phyloP scores from a whole-genome alignment of 2,329 filamentous ascomycete genomes.

The Botrytis medusae region DNA sequence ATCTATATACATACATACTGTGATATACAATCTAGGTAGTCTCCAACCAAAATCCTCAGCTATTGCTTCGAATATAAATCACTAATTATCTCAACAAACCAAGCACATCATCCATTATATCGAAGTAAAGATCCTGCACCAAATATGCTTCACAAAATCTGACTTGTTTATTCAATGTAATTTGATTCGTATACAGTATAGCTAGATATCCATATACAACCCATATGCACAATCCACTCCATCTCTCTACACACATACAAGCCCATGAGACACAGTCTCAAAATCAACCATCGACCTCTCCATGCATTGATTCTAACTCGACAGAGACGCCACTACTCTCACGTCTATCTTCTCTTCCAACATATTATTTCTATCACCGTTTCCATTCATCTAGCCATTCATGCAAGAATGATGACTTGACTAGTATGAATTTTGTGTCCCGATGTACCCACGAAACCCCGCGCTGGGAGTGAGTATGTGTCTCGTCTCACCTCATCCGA shows the following conservation, averaged over 20 bases:
- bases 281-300: background rate
- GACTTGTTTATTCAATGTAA: background rate
- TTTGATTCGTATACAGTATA: background rate
- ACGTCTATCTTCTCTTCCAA: background rate
- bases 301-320: background rate
- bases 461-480: background rate
- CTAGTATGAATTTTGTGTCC: background rate
- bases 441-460: background rate
- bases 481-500: background rate
- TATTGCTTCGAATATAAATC: background rate
- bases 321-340: background rate
- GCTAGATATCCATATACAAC: background rate
- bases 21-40: background rate
- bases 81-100: background rate
- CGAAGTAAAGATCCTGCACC: background rate
- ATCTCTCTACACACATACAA: background rate
- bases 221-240: background rate
- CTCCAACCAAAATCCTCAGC: background rate
- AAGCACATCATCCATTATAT: background rate
- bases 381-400: background rate
- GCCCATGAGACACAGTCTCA: background rate
- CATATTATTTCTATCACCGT: background rate
- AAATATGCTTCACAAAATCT: background rate
- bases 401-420: background rate
- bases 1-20: background rate